Evolutionary conservation across 176 grass and related monocot genomes (phyloP), one percentile per base, ranked within the genome.

Genomic region (Zoysia pacifica): DNA sequence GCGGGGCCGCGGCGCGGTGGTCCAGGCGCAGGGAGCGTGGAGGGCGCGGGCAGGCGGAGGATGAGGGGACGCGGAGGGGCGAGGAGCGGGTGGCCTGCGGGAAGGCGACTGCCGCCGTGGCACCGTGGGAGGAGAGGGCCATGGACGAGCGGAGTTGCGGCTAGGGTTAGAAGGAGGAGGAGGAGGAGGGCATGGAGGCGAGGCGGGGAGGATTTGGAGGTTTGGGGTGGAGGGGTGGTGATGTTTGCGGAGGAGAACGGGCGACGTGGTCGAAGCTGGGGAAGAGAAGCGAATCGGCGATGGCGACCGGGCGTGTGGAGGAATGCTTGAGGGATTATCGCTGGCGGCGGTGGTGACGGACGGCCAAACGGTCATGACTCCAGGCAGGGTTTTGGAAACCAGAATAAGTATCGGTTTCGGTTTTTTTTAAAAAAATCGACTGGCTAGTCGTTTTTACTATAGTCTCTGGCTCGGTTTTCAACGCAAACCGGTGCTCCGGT

Each of bases 11-110:
- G 61, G 65, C 45, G 42, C 67, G 82, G 62, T 90, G 78, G 62
- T 90, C 91, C 69, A 90, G 86, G 48, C 91, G 78, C 38, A 87
- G 63, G 1, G 91, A 90, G 64, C 61, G 75, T 49, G 76, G 70
- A 52, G 61, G 60, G 0, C 54, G 60, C 5, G 70, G 67, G 39
- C 67, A 65, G 49, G 59, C 67, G 53, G 64, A 70, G 14, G 69
- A 65, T 0, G 55, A 59, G 18, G 65, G 63, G 39, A 78, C 48
- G 48, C 76, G 87, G 40, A 61, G 56, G 18, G 69, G 44, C 42
- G 73, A 51, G 28, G 66, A 73, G 72, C 79, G 81, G 61, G 77
- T 58, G 70, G 48, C 44, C 60, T 80, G 89, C 3, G 65, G 38
- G 50, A 83, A 80, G 79, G 73, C 15, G 68, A 53, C 40, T 10